Evolutionary conservation across 192 early-diverging fungal genomes (phyloP), one percentile per base, ranked within the genome.

Genomic region (Podila minutissima): DNA sequence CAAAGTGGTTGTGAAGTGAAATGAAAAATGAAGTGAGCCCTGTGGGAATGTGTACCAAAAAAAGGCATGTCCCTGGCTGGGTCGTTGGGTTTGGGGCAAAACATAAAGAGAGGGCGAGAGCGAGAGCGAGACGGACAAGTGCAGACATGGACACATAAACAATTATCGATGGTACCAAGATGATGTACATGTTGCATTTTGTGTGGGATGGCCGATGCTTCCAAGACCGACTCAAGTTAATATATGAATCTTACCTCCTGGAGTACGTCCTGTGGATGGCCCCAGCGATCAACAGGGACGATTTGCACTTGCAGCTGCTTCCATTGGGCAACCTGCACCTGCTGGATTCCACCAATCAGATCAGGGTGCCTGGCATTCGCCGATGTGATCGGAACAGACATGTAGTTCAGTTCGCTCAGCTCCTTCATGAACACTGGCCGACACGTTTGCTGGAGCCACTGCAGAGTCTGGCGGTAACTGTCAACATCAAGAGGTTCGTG

Each of bases 371-470:
- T 62, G 11, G 77, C 71, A 48, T 81, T 81, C 41, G 63, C 62
- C 17, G 67, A 55, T 1, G 77, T 81, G 49, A 81, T 81, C 7
- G 71, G 77, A 12, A 73, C 71, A 26, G 71, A 66, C 9, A 81
- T 63, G 26, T 33, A 32, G 24, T n/a, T 69, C 22, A 73, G 12
- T 2, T 81, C 37, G 7, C 61, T 35, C 17, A 81, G 24, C 26
- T 81, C 77, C 32, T 81, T 81, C 71, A 81, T 69, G n/a, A 81
- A 73, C 19, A 81, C 77, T 5, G 77, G 77, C 5, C 77, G 71
- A 55, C 77, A 81, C 12, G 77, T 81, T 46, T 81, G 77, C 17
- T 81, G 77, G 9, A 81, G 48, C 77, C 77, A 81, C 20, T 81
- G 77, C 1, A 81, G 71, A 15, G 57, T 60, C 38, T 81, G 77